Evolutionary conservation across 352 stramenopile species (phyloP).

Genomic region (Phytophthora aleatoria): DNA sequence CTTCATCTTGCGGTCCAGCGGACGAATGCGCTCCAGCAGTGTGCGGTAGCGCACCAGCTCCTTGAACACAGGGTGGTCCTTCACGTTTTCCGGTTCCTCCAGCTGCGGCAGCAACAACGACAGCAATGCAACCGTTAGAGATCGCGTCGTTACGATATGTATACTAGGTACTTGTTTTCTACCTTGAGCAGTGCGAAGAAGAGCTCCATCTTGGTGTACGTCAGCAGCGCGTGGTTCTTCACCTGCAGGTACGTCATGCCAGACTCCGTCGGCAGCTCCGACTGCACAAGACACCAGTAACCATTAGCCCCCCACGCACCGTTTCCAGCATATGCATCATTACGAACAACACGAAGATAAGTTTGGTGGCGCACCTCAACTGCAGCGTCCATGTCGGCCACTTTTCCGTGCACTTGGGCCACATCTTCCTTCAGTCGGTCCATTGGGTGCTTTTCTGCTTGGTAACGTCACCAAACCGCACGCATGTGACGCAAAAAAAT

Average conservation of each 20-base stretch:
- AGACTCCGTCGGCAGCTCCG: slow-evolving; percentile 57
- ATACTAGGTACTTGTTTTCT: slow-evolving; percentile 6
- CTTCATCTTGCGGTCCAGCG: slow-evolving; percentile 87
- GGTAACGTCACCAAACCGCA: slow-evolving; percentile 17
- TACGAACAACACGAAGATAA: neutral
- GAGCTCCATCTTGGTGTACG: slow-evolving; percentile 89
- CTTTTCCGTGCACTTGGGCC: slow-evolving; percentile 60
- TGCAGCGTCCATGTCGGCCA: slow-evolving; percentile 44
- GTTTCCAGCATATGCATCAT: neutral
- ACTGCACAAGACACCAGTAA: slow-evolving; percentile 35
- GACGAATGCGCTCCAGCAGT: slow-evolving; percentile 83
- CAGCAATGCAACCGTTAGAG: slow-evolving; percentile 1
- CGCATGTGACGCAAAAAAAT: slow-evolving; percentile 12
- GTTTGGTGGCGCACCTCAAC: slow-evolving; percentile 42
- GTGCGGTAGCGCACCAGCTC: slow-evolving; percentile 86
- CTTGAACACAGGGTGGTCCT: slow-evolving; percentile 85
- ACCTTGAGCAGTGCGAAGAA: slow-evolving; percentile 86
- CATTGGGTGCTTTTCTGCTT: slow-evolving; percentile 48
- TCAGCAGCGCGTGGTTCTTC: slow-evolving; percentile 88
- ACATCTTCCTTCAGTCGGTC: slow-evolving; percentile 61
- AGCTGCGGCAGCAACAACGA: slow-evolving; percentile 38
- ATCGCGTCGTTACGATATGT: neutral
- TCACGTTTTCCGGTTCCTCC: slow-evolving; percentile 67
- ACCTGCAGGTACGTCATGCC: slow-evolving; percentile 86
- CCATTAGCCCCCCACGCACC: neutral